Evolutionary conservation across 148 eudicot species (phyloP).

Genomic region (Euryodendron excelsum): DNA sequence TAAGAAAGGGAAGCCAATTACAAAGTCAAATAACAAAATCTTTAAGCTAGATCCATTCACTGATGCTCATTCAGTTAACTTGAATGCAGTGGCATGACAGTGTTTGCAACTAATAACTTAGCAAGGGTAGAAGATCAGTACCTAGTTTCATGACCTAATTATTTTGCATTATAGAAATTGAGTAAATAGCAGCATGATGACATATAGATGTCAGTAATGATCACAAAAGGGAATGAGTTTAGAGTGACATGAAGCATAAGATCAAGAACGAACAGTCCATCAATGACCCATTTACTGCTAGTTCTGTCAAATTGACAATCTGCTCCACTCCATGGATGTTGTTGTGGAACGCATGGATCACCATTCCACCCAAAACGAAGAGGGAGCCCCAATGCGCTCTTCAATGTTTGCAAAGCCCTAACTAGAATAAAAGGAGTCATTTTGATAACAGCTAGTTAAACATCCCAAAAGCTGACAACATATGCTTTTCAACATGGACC

Average conservation of each 20-base stretch:
- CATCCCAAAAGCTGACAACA: neutral
- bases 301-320: conserved; percentile 73
- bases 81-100: neutral
- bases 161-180: neutral
- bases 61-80: conserved; percentile 1
- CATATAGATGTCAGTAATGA: neutral
- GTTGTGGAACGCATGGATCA: conserved; percentile 98
- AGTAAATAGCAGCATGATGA: neutral
- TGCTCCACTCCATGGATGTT: conserved; percentile 98
- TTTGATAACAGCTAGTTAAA: conserved; percentile 1
- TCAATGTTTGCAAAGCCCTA: conserved; percentile 65
- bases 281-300: conserved; percentile 74
- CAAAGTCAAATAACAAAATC: neutral
- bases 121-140: neutral
- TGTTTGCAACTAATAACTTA: neutral
- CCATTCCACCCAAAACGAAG: conserved; percentile 99
- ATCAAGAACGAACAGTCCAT: conserved; percentile 74
- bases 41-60: neutral
- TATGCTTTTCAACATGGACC: neutral
- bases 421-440: conserved; percentile 40
- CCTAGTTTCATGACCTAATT: neutral
- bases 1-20: neutral
- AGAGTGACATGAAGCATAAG: conserved; percentile 1
- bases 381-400: conserved; percentile 81
- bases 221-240: neutral